Percentiles rank a stretch among this genome's conserved stretches.
phyloP scores from a whole-genome alignment of 1,139 yeast species.

The Meyerozyma smithsonii region DNA sequence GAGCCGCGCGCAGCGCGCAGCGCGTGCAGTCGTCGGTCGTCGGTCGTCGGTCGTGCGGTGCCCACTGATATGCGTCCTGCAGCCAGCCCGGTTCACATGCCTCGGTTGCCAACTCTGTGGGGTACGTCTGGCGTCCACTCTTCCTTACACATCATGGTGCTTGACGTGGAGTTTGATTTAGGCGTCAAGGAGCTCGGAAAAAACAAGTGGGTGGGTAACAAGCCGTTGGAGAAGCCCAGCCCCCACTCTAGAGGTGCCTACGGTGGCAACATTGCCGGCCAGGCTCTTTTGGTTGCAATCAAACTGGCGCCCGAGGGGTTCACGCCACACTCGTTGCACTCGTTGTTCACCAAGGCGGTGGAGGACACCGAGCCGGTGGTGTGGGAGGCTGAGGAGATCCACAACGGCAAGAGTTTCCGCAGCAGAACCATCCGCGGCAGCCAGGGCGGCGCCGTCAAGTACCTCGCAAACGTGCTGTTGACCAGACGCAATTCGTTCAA shows the following conservation, averaged over 20 bases:
- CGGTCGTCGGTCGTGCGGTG: too few relatives aligned
- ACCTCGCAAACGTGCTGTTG: constrained; percentile 52
- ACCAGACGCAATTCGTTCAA: constrained; percentile 29
- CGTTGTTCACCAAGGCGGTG: constrained; percentile 35
- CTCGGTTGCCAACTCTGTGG: background rate
- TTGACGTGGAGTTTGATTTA: constrained; percentile 14
- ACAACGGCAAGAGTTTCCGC: constrained; percentile 55
- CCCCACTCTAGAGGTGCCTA: constrained; percentile 32
- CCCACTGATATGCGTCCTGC: background rate
- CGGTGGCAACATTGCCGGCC: constrained; percentile 41
- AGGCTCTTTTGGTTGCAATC: constrained; percentile 36
- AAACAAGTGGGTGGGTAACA: constrained; percentile 21
- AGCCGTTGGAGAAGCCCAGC: constrained; percentile 31
- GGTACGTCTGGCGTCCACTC: too few relatives aligned
- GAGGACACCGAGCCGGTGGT: constrained; percentile 12
- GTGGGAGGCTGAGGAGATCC: constrained; percentile 22
- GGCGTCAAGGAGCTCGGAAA: constrained; percentile 21
- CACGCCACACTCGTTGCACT: constrained; percentile 40
- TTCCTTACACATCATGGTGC: constrained; percentile 2
- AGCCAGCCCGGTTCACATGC: background rate
- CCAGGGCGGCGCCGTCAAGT: constrained; percentile 49
- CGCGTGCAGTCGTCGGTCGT: too few relatives aligned
- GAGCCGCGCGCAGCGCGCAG: too few relatives aligned
- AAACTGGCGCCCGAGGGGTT: constrained; percentile 26
- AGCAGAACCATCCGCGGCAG: constrained; percentile 55